Conservation (phyloP, 1,139 yeast genomes). For the Lizanozyma gosingica region DNA sequence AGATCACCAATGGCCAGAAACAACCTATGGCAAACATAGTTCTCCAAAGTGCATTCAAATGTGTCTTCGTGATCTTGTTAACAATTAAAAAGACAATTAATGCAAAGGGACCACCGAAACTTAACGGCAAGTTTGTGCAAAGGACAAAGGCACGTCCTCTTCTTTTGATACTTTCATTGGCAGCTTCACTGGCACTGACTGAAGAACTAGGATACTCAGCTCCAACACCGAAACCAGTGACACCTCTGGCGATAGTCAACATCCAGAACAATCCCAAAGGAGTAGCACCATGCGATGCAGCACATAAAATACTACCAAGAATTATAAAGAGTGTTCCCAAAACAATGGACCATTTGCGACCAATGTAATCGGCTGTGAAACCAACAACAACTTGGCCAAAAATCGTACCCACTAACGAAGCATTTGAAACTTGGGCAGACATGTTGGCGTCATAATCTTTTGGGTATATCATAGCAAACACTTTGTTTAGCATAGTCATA, state of each 20-base stretch:
- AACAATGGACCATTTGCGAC: conserved; percentile 51
- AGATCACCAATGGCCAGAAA: conserved; percentile 65
- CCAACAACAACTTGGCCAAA: conserved; percentile 51
- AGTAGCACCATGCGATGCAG: conserved; percentile 49
- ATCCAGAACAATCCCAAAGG: conserved; percentile 61
- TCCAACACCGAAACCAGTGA: conserved; percentile 69
- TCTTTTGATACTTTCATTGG: conserved; percentile 50
- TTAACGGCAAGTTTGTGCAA: conserved; percentile 64
- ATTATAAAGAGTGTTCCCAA: conserved; percentile 46
- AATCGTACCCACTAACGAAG: conserved; percentile 50
- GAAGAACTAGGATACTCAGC: conserved; percentile 72
- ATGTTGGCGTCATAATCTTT: conserved; percentile 30
- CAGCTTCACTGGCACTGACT: conserved; percentile 64
- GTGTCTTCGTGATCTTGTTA: conserved; percentile 42
- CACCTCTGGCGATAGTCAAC: conserved; percentile 59
- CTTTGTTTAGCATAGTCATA: conserved; percentile 50
- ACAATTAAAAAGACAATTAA: conserved; percentile 58
- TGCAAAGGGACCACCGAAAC: conserved; percentile 77
- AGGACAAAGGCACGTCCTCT: conserved; percentile 59
- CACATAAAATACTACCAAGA: conserved; percentile 45
- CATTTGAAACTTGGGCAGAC: conserved; percentile 50
- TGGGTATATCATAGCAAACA: conserved; percentile 39
- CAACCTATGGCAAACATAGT: conserved; percentile 68
- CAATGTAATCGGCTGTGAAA: conserved; percentile 45
- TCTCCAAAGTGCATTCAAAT: conserved; percentile 56